Percentiles rank a stretch among this genome's conserved stretches.
These are phyloP conservation scores for Iris pallida DNA, from an alignment of 116 monocot species.

Conservation along the genomic window DNA sequence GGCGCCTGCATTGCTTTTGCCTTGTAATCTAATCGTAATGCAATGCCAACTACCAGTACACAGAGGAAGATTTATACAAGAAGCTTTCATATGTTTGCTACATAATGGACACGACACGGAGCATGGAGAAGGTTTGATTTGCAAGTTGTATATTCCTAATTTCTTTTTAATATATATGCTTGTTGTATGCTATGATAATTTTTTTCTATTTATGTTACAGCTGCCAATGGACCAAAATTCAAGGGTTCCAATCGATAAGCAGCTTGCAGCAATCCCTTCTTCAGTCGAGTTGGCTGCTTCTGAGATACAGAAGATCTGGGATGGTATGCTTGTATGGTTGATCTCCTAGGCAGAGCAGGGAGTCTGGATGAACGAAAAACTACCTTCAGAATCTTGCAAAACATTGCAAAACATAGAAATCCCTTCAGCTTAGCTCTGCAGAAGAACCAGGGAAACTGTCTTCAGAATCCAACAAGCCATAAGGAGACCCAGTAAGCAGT, in stretches of 20 bases:
- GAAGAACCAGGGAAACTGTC: no score
- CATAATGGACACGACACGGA: constrained; percentile 54
- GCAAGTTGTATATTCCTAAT: not conserved
- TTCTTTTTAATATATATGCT: not conserved
- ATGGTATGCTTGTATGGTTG: no score
- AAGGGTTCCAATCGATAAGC: constrained; percentile 38
- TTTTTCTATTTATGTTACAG: not conserved
- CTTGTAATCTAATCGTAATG: not conserved
- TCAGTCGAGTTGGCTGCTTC: constrained; percentile 35
- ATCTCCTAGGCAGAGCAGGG: no score
- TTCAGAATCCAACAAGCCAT: no score
- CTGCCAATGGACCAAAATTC: constrained; percentile 49
- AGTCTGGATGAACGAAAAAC: no score
- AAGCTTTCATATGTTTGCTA: constrained; percentile 81
- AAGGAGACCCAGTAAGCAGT: no score
- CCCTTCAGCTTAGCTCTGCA: no score
- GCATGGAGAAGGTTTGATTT: constrained; percentile 84
- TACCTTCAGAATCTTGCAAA: no score
- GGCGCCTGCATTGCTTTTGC: not conserved
- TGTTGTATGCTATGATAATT: not conserved
- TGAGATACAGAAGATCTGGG: constrained; percentile 54
- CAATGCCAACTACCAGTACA: constrained; percentile 38
- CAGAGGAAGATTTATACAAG: constrained; percentile 81
- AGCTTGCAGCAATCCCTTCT: constrained; percentile 33
- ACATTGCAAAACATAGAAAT: no score